A percentile compares a stretch with the other conserved stretches of the same genome.
Conservation (phyloP, 139 green algal genomes). For the Parachlorella kessleri region DNA sequence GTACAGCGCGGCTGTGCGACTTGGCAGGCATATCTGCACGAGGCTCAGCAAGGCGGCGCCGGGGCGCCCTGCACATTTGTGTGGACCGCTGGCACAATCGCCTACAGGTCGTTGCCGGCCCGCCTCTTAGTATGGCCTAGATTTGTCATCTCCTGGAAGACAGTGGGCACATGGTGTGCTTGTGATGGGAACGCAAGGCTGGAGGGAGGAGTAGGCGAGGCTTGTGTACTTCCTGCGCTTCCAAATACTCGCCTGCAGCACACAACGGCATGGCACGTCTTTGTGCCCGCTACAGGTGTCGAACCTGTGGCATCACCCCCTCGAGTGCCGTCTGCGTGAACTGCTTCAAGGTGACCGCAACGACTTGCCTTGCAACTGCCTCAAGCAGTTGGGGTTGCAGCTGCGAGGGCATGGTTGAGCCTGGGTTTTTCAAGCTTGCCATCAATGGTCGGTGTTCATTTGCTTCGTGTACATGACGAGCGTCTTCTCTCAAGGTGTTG, state of each 20-base stretch:
- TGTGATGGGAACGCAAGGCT: neutral
- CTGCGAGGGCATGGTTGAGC: too few species aligned
- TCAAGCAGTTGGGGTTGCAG: too few species aligned
- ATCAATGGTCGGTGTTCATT: too few species aligned
- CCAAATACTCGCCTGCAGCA: too few species aligned
- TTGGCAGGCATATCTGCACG: constrained; percentile 3
- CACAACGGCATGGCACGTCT: neutral
- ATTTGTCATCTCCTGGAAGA: neutral
- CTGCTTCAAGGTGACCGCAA: constrained; percentile 54
- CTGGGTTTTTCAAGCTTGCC: too few species aligned
- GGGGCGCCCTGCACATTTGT: constrained; percentile 14
- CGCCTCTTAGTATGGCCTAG: too few species aligned
- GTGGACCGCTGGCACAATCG: constrained; percentile 22
- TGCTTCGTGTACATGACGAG: too few species aligned
- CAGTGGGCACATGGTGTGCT: neutral
- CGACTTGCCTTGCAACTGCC: too few species aligned
- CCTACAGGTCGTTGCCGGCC: constrained; percentile 25
- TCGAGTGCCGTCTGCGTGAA: constrained; percentile 57
- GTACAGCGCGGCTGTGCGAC: constrained; percentile 1
- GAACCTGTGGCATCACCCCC: constrained; percentile 56
- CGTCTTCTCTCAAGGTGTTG: too few species aligned
- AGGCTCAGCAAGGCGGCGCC: neutral
- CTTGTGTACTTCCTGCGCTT: neutral
- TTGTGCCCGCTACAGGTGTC: constrained; percentile 36
- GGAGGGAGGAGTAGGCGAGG: neutral